Base-by-base conservation (phyloP, 176 grass and related monocot genomes). In the Oryza glaberrima region DNA sequence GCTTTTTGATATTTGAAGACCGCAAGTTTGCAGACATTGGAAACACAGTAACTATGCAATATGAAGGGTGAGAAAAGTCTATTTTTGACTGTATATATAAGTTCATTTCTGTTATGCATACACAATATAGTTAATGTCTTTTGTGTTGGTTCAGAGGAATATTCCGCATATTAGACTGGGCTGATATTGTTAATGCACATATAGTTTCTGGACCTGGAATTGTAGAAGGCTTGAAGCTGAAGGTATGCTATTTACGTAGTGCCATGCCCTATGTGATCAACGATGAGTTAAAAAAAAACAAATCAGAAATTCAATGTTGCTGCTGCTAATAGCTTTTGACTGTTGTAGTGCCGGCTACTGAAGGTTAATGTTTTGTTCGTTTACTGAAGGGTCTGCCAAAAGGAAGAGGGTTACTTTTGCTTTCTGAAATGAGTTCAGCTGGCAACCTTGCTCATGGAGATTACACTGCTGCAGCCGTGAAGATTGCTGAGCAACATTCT, bases 11-110 rank as follows among this genome's bases (percentile, higher is more conserved):
- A 32, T 94, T 98, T 44, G 93, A 98, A 84, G 93, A 95, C 73
- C 93, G 91, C 23, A 95, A 94, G 78, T 98, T 98, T 54, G 86
- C 96, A 69, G 96, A 98, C 86, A 94, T 95, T 43, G 96, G 96
- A 70, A 95, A 98, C 74, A 95, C 93, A 13, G 91, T 98, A 28
- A 92, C 93, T 19, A 98, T 95, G 93, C 96, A 95, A 86, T 95
- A 95, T 76, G 96, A 98, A 87, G 93, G 96, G 93, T 94, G 71
- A 94, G 89, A 88, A 72, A 35, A 38, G 11, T 20, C 2, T 4
- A 46, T 77, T 65, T 4, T 25, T 75, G 60, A 23, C 5, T 75
- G 63, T 70, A 9, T 61, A 22, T 25, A 28, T 45, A 48, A 9
- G 0, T 15, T 73, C 78, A 3, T 41, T 83, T 41, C 14, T 77